Percentiles rank a stretch among this genome's conserved stretches.
Conservation (phyloP, 805 yeast species). For the Lipomyces starkeyi region DNA sequence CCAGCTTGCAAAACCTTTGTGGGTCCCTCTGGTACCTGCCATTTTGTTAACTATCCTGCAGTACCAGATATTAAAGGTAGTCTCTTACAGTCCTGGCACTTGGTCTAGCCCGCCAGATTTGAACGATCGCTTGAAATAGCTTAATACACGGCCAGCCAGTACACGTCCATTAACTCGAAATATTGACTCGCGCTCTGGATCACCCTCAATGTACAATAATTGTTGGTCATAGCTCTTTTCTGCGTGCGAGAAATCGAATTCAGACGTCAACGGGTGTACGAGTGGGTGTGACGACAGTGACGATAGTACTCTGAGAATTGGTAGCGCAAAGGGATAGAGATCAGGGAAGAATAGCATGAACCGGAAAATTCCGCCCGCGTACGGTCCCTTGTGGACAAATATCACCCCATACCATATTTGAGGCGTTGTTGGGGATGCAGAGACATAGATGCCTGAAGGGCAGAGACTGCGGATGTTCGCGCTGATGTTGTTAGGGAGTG, state of each 20-base stretch:
- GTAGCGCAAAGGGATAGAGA: constrained; percentile 28
- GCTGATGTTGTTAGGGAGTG: constrained; percentile 9
- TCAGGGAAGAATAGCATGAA: constrained; percentile 35
- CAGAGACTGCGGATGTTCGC: constrained; percentile 30
- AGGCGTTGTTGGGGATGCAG: constrained; percentile 34
- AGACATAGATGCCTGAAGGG: constrained; percentile 32
- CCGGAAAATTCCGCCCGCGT: constrained; percentile 35
- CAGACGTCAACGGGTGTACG: constrained; percentile 16
- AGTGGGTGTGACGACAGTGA: constrained; percentile 23
- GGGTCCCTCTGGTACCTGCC: constrained; percentile 22
- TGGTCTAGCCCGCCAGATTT: constrained; percentile 28
- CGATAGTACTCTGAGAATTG: constrained; percentile 26
- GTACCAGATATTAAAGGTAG: not conserved
- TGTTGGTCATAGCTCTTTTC: constrained; percentile 3
- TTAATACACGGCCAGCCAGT: constrained; percentile 30
- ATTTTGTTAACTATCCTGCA: not conserved
- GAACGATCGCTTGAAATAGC: constrained; percentile 35
- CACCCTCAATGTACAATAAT: constrained; percentile 11
- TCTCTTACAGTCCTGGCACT: constrained; percentile 23
- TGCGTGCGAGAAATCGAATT: constrained; percentile 23
- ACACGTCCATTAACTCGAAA: constrained; percentile 33
- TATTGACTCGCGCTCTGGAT: constrained; percentile 27
- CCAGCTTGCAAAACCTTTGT: constrained; percentile 17
- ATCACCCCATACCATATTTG: constrained; percentile 38
- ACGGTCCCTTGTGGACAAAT: constrained; percentile 33